These are phyloP conservation scores for Amyloporia xantha DNA, from an alignment of 768 basidiomycete genomes.

Conservation along the genomic window DNA sequence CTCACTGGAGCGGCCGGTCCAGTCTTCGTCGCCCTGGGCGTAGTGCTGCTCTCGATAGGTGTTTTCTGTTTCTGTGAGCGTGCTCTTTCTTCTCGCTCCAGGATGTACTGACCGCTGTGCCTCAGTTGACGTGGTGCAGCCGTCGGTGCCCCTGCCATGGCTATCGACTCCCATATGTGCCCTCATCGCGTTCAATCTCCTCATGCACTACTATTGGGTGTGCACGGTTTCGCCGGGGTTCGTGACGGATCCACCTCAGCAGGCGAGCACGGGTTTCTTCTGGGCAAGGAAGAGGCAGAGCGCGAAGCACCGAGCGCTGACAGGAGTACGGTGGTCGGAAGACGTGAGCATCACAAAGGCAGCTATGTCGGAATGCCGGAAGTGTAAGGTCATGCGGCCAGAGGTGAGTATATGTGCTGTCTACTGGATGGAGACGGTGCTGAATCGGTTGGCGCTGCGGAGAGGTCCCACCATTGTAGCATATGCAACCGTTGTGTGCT, in stretches of 20 bases:
- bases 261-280: slow-evolving; percentile 34
- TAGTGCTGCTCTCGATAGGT: slow-evolving; percentile 62
- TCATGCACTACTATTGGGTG: slow-evolving; percentile 80
- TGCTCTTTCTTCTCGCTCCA: no score
- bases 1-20: slow-evolving; percentile 90
- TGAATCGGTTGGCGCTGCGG: slow-evolving; percentile 10
- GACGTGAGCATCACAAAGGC: slow-evolving; percentile 48
- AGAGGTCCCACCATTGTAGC: slow-evolving; percentile 92
- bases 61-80: slow-evolving; percentile 67
- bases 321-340: slow-evolving; percentile 46
- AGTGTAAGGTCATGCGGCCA: slow-evolving; percentile 63
- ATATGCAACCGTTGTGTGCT: slow-evolving; percentile 88
- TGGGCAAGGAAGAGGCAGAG: slow-evolving; percentile 48
- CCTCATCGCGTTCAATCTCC: slow-evolving; percentile 73
- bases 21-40: slow-evolving; percentile 79
- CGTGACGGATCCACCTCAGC: slow-evolving; percentile 48
- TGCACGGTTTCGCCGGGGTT: slow-evolving; percentile 79
- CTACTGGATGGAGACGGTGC: not conserved
- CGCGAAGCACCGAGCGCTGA: slow-evolving; percentile 23
- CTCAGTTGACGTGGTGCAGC: slow-evolving; percentile 74
- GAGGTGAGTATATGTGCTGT: slow-evolving; percentile 48
- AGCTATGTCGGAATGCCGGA: slow-evolving; percentile 52
- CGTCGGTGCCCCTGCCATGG: slow-evolving; percentile 51
- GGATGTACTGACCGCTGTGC: not conserved
- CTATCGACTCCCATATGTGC: slow-evolving; percentile 61